Evolutionary conservation across 2,329 filamentous ascomycete genomes (phyloP), one percentile per base, ranked within the genome.

Genomic region (Pseudogymnoascus sp.): DNA sequence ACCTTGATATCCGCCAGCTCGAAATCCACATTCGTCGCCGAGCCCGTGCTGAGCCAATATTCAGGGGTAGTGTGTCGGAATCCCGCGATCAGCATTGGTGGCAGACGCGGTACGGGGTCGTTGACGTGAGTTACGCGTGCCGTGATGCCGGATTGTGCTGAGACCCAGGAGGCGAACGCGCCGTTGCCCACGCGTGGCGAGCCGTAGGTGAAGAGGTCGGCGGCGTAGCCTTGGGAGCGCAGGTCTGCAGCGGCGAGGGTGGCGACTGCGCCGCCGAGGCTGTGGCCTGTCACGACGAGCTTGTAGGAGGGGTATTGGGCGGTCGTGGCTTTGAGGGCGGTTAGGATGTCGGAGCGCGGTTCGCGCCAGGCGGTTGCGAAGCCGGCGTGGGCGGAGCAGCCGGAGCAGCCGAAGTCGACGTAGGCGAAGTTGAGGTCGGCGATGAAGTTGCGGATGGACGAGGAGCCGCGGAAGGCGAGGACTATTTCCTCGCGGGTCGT

Each of bases 41-140:
- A 58, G 13, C 75, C 75, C 30, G 66, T 68, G 6, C 74, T 69
- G 34, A 87, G 74, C 78, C 82, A 89, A 73, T 84, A 89, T 75
- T 90, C 88, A 1, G 86, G 85, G 13, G 76, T 81, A n/a, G 82
- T 80, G 71, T 90, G 87, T 37, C 79, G 74, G 74, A 83, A 90
- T 33, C 80, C 80, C 1, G 45, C 45, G 58, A 86, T 70, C 48
- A 80, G 55, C 61, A 82, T 71, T 10, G 85, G 81, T 1, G 87
- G 86, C 39, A 90, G 76, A 38, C 83, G 79, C 0, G 88, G 83
- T 2, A 90, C 81, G 0, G 85, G 84, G 69, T 91, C 88, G 65
- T 80, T 74, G 28, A 72, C 72, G 72, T 90, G 86, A 2, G 87
- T 89, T 58, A 89, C 75, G 63, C 87, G 83, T 73, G 77, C 85